A percentile compares a stretch with the other conserved stretches of the same genome.
phyloP scores from a whole-genome alignment of 352 stramenopile genomes.

The Aphanomyces euteiches region DNA sequence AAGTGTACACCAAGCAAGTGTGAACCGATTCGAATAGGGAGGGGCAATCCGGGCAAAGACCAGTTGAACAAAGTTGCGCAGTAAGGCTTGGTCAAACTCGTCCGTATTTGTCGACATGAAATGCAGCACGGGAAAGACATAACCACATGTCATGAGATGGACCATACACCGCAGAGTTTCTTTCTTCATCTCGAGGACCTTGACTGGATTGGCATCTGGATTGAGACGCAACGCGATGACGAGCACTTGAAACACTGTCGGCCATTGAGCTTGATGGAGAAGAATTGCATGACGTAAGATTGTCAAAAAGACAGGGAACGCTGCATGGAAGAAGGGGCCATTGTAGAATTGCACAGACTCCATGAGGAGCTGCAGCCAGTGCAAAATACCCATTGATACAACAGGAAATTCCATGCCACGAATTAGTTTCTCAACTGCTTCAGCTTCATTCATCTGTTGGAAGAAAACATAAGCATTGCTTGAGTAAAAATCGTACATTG shows the following conservation, averaged over 20 bases:
- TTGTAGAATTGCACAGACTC: conserved; percentile 72
- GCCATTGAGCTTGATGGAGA: conserved; percentile 74
- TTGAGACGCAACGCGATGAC: conserved; percentile 70
- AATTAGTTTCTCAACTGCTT: conserved; percentile 73
- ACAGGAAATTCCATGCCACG: conserved; percentile 74
- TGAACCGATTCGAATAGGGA: conserved; percentile 75
- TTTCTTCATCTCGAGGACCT: conserved; percentile 78
- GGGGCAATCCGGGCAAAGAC: conserved; percentile 66
- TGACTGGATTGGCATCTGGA: conserved; percentile 78
- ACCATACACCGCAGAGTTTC: conserved; percentile 83
- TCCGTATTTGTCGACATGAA: conserved; percentile 77
- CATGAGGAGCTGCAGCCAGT: conserved; percentile 78
- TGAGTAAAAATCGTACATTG: conserved; percentile 46
- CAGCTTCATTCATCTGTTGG: conserved; percentile 78
- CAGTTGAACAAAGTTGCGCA: conserved; percentile 83
- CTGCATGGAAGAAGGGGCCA: conserved; percentile 80
- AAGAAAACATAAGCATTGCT: background rate
- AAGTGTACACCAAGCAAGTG: conserved; percentile 62
- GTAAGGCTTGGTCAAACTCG: conserved; percentile 74
- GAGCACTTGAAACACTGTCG: conserved; percentile 74
- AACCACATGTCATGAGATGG: conserved; percentile 84
- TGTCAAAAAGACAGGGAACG: conserved; percentile 72
- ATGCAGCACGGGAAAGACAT: conserved; percentile 78
- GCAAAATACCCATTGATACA: conserved; percentile 80
- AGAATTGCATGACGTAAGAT: conserved; percentile 78